Evolutionary conservation across 2,329 filamentous ascomycete species (phyloP).

Genomic region (Knufia fluminis): DNA sequence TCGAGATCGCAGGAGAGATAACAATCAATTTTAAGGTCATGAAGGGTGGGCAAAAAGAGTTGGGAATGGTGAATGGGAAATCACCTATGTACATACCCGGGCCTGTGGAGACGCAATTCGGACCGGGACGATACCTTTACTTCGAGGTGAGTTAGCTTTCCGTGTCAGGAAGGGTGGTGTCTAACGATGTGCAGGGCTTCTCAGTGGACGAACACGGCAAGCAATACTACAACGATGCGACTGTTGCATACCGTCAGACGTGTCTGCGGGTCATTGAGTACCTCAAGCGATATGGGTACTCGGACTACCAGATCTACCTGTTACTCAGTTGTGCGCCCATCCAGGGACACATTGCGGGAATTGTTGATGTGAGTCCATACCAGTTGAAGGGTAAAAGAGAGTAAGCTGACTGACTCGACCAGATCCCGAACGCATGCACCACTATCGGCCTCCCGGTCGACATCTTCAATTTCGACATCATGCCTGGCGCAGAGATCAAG

Average conservation of each 20-base stretch:
- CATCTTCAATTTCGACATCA: conserved; percentile 90
- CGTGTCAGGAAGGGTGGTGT: not conserved
- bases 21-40: conserved; percentile 85
- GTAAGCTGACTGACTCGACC: conserved; percentile 2
- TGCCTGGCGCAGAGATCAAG: conserved; percentile 47
- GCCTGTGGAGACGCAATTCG: conserved; percentile 80
- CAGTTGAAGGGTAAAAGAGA: conserved; percentile 1
- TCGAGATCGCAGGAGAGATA: conserved; percentile 88
- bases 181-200: conserved; percentile 49
- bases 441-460: conserved; percentile 83
- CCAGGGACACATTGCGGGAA: conserved; percentile 78
- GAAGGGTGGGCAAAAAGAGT: conserved; percentile 64
- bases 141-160: conserved; percentile 47
- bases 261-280: conserved; percentile 71
- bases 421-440: conserved; percentile 80
- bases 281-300: conserved; percentile 60
- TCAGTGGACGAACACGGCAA: conserved; percentile 79
- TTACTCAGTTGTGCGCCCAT: conserved; percentile 77
- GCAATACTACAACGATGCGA: conserved; percentile 81
- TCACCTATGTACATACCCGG: conserved; percentile 78
- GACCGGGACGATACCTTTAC: conserved; percentile 69
- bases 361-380: conserved; percentile 54
- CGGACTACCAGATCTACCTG: conserved; percentile 74
- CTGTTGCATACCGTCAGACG: conserved; percentile 77
- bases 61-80: conserved; percentile 55